Evolutionary conservation across 441 rosid genomes (phyloP).

Genomic region (Mallotus repandus): DNA sequence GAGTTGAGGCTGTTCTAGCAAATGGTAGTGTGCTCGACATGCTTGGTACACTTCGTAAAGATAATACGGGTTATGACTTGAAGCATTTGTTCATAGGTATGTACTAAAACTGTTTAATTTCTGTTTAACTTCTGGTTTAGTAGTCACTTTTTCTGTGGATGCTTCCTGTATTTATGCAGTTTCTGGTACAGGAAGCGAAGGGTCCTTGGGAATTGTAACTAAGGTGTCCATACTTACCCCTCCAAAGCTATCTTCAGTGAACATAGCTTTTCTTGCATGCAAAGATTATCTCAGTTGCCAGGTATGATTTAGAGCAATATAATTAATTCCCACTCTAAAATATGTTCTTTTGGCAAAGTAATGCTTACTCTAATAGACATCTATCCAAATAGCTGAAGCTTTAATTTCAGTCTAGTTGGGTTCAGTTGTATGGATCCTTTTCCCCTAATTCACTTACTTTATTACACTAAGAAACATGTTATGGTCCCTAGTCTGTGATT

Average conservation of each 20-base stretch:
- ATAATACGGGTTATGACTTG: conserved; percentile 91
- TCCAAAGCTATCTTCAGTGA: conserved; percentile 74
- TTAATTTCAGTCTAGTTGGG: neutral
- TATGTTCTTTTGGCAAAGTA: neutral
- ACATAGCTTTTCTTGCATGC: conserved; percentile 88
- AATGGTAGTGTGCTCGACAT: conserved; percentile 85
- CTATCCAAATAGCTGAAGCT: neutral
- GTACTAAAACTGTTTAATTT: conserved; percentile 6
- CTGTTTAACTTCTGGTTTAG: neutral
- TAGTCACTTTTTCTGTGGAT: conserved; percentile 17
- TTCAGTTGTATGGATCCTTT: neutral
- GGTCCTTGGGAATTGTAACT: conserved; percentile 92
- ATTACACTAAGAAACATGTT: neutral
- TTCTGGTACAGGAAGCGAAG: conserved; percentile 72
- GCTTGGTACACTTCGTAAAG: conserved; percentile 93
- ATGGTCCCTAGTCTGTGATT: too few species aligned
- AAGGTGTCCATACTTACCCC: conserved; percentile 91
- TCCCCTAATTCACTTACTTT: neutral
- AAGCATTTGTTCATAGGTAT: conserved; percentile 93
- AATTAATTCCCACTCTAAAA: conserved; percentile 6
- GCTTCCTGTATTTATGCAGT: conserved; percentile 19
- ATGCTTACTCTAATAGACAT: neutral
- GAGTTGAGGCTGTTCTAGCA: conserved; percentile 89
- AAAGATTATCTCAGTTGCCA: conserved; percentile 85
- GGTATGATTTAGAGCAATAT: conserved; percentile 37